Evolutionary conservation across 2,329 filamentous ascomycete genomes (phyloP).

Genomic region (Trichoderma atroviride): DNA sequence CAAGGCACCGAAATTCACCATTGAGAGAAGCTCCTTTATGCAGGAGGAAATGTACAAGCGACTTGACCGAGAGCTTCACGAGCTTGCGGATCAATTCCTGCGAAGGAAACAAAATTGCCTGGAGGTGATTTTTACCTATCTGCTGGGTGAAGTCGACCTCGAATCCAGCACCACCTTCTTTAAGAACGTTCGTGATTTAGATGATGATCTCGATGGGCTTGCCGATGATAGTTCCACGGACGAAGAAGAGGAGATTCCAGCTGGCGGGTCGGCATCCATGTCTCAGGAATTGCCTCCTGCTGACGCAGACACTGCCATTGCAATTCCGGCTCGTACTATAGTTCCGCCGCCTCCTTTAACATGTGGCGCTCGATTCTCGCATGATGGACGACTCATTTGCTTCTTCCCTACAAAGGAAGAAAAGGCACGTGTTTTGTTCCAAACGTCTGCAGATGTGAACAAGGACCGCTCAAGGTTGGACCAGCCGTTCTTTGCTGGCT

Average conservation of each 20-base stretch:
- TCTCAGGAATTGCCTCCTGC: slow-evolving; percentile 61
- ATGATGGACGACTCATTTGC: slow-evolving; percentile 64
- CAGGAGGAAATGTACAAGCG: slow-evolving; percentile 54
- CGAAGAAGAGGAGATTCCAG: slow-evolving; percentile 63
- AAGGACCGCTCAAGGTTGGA: slow-evolving; percentile 56
- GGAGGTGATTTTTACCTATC: slow-evolving; percentile 63
- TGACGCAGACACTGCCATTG: slow-evolving; percentile 57
- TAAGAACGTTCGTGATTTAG: slow-evolving; percentile 65
- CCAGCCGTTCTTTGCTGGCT: slow-evolving; percentile 58
- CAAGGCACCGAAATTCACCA: slow-evolving; percentile 59
- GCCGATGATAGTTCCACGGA: slow-evolving; percentile 83
- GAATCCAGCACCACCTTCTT: slow-evolving; percentile 63
- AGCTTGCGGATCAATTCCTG: slow-evolving; percentile 59
- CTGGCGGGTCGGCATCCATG: slow-evolving; percentile 60
- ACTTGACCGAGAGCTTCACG: slow-evolving; percentile 58
- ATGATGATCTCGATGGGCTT: slow-evolving; percentile 58
- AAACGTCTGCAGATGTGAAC: slow-evolving; percentile 48
- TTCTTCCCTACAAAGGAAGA: slow-evolving; percentile 72
- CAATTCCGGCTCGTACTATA: slow-evolving; percentile 54
- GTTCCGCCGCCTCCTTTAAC: slow-evolving; percentile 60
- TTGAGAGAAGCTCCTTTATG: slow-evolving; percentile 67
- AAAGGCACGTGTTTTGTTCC: slow-evolving; percentile 55
- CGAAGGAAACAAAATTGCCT: slow-evolving; percentile 63
- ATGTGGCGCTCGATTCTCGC: slow-evolving; percentile 64
- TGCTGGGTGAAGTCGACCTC: slow-evolving; percentile 65